Base-by-base conservation (phyloP, 345 rosid species). In the Gossypium stocksii region DNA sequence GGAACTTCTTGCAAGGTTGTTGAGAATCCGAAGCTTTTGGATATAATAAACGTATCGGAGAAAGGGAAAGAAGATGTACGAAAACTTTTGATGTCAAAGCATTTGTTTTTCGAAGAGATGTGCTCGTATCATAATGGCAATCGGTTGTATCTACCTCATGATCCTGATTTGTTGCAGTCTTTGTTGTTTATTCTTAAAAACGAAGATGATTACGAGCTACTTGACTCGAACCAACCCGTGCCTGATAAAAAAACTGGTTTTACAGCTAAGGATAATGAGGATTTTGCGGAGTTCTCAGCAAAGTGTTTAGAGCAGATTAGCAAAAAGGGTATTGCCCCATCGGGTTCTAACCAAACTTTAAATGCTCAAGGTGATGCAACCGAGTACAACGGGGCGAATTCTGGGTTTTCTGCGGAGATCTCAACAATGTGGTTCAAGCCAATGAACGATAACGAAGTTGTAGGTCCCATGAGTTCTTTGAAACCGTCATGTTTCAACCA, bases 1-100 rank as follows among this genome's bases (percentile, higher is more conserved):
- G 78, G 81, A 41, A 74, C 43, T 58, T 70, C 81, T 57, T 71
- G 76, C 76, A 43, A 64, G 56, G 76, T 81, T 74, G 81, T 81
- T 46, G 74, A 70, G 78, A 81, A 77, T 54, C 83, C 78, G 19
- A 14, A 53, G 68, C 65, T 77, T 15, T 71, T 81, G 58, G 76
- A 77, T 56, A 68, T 63, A 7, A 65, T 81, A n/a, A 44, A 77
- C 17, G 20, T 77, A 29, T 34, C 74, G 19, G 74, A 43, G 70
- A 51, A 66, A 58, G 69, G 11, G 14, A 81, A 74, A 62, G 81
- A 77, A 23, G 75, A 71, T 11, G 78, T 51, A 45, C 74, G 49
- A 75, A 81, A 64, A 69, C 19, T 81, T 38, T 70, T 77, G 71
- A 71, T 57, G 23, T 77, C 81, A 43, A 81, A 81, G 53, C 78